Evolutionary conservation across 2,329 filamentous ascomycete species (phyloP), one percentile per base, ranked within the genome.

Genomic region (Nothophoma quercina): DNA sequence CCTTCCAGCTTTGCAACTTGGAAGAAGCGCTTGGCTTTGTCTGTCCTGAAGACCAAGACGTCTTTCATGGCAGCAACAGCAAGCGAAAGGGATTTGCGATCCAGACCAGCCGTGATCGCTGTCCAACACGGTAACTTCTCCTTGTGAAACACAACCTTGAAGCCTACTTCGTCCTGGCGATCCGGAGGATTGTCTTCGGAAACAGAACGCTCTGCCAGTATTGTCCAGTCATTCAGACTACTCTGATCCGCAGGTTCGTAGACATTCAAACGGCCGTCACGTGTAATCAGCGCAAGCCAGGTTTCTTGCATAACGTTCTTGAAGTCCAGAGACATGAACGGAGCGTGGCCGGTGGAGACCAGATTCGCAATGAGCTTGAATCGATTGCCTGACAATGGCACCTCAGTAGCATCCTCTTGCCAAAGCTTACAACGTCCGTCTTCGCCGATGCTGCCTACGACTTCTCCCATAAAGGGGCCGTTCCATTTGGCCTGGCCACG

Each of bases 341-440:
- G 85, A 10, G 84, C 79, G 35, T 90, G 86, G 65, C 90, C 93
- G 6, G 88, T 85, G 10, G 86, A 84, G 28, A 75, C 78, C 60
- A 85, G 76, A 78, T 86, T 71, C 76, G 82, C 77, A 79, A 90
- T 78, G 76, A 80, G 82, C 70, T 88, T 90, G 80, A 97, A 98
- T 43, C 93, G 88, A 25, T 89, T 86, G 25, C 92, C 91, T 28
- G 84, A 86, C 52, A 83, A 81, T 0, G 88, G 87, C 1, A 89
- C 83, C 40, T 95, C 89, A 1, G 88, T 89, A 13, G 89, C 87
- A 75, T 97, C 91, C 77, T 97, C 93, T 55, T 90, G 88, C 93
- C 93, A 98, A 60, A 98, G 82, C 71, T 92, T 91, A 79, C 96
- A 91, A 73, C 88, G 88, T 67, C 93, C 91, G 67, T 97, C 93